Base-by-base conservation (phyloP, 352 stramenopile species). In the Globisporangium ultimum region DNA sequence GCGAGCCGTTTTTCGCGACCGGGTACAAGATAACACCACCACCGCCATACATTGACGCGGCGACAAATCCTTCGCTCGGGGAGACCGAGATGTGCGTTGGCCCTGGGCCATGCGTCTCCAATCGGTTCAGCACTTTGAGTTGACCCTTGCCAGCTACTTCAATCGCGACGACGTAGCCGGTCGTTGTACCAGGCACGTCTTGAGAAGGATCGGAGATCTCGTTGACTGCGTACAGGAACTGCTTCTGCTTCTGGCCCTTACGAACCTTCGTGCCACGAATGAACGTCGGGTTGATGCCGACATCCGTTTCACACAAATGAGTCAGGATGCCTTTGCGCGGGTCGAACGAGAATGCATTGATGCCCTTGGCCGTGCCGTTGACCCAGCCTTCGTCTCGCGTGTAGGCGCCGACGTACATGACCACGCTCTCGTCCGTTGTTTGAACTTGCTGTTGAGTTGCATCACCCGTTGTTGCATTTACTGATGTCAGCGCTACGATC, bases 301-400 rank as follows among this genome's bases (percentile, higher is more conserved):
- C 66, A 5, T 64, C 65, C 18, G 67, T 68, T 42, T 81, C 72
- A 17, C 59, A 62, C 46, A 74, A 59, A 0, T 70, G 56, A 10
- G 61, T 74, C 24, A 90, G 71, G 15, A 65, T 60, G 22, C 78
- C 78, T 15, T 68, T 66, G 12, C 17, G 70, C 38, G 71, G 74
- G 55, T 83, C 61, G 34, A 91, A 61, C 60, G 73, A 61, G 64
- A 81, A 87, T 34, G 71, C 72, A 64, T 88, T 74, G 45, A 91
- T 72, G 10, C 81, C 81, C 47, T 88, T 78, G 55, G 76, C 75
- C 21, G 68, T 83, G 57, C 81, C 81, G 61, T 89, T 78, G 45
- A 91, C 66, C 70, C 78, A 85, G 28, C 71, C 73, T 76, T 89
- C 78, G 48, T 89, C 74, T 20, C 76, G 74, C 18, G 81, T 87